A percentile compares a stretch with the other conserved stretches of the same genome.
Conservation (phyloP, 768 basidiomycete species). For the Tulasnella sp. region DNA sequence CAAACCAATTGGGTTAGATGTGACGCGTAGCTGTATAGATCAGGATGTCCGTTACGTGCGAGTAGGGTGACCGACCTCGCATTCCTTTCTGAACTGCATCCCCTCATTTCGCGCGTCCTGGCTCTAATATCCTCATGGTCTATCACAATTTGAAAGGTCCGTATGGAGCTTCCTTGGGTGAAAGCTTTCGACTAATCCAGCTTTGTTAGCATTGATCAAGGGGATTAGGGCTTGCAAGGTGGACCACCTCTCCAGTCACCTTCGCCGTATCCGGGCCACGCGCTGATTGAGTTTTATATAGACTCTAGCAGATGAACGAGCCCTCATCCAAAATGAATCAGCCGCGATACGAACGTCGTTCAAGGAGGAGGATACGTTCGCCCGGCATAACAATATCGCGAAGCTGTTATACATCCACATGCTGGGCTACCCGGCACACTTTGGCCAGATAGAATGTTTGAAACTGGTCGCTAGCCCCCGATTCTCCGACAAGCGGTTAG, state of each 20-base stretch:
- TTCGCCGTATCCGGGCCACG: constrained; percentile 5
- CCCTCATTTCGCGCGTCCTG: no score
- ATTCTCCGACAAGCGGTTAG: constrained; percentile 91
- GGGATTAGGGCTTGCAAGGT: constrained; percentile 97
- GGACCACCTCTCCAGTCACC: constrained; percentile 19
- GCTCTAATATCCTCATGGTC: constrained; percentile 18
- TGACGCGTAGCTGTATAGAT: no score
- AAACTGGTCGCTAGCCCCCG: constrained; percentile 91
- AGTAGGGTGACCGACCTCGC: no score
- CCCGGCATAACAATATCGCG: constrained; percentile 94
- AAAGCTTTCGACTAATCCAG: not conserved
- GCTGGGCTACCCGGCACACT: constrained; percentile 97
- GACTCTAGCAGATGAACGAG: constrained; percentile 98
- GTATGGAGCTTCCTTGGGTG: constrained; percentile 18
- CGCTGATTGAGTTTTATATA: constrained; percentile 29
- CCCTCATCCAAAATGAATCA: constrained; percentile 93
- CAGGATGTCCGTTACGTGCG: no score
- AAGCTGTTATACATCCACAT: constrained; percentile 98
- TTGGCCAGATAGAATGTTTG: constrained; percentile 96
- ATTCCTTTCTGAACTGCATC: no score
- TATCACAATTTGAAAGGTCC: constrained; percentile 81
- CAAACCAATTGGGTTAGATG: no score
- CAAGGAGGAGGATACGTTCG: constrained; percentile 90
- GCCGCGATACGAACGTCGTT: constrained; percentile 95
- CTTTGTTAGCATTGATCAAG: constrained; percentile 77